Conservation (phyloP, 2,329 filamentous ascomycete species). For the Fusarium piperis region DNA sequence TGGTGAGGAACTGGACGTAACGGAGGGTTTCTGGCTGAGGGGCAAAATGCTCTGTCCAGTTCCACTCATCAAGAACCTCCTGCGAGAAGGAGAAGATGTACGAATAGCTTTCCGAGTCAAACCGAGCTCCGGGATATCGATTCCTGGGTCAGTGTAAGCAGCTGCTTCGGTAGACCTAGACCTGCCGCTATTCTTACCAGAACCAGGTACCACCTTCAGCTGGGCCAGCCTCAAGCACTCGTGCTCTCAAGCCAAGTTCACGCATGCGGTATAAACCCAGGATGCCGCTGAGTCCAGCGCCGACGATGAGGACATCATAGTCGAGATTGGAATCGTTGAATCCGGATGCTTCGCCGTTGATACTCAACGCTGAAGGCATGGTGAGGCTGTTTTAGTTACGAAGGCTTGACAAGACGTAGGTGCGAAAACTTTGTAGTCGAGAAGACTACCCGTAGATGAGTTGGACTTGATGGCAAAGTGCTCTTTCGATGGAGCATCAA, state of each 20-base stretch:
- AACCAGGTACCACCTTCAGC: constrained; percentile 58
- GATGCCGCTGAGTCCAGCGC: constrained; percentile 50
- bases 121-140: constrained; percentile 47
- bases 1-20: constrained; percentile 13
- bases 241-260: constrained; percentile 48
- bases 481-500: neutral
- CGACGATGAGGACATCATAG: constrained; percentile 36
- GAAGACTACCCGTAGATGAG: neutral
- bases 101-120: constrained; percentile 50
- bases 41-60: constrained; percentile 50
- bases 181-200: constrained; percentile 39
- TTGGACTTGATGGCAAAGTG: neutral
- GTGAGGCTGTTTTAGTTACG: neutral
- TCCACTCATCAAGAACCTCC: constrained; percentile 50
- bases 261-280: constrained; percentile 53
- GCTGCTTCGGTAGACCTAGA: neutral
- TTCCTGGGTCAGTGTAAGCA: neutral
- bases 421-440: neutral
- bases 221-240: constrained; percentile 52
- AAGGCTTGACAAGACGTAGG: neutral
- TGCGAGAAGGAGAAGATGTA: constrained; percentile 55
- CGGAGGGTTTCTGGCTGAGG: constrained; percentile 35
- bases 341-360: constrained; percentile 3
- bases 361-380: constrained; percentile 25
- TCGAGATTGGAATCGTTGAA: constrained; percentile 11